Evolutionary conservation across 345 rosid genomes (phyloP), one percentile per base, ranked within the genome.

Genomic region (Erodium maritimum): DNA sequence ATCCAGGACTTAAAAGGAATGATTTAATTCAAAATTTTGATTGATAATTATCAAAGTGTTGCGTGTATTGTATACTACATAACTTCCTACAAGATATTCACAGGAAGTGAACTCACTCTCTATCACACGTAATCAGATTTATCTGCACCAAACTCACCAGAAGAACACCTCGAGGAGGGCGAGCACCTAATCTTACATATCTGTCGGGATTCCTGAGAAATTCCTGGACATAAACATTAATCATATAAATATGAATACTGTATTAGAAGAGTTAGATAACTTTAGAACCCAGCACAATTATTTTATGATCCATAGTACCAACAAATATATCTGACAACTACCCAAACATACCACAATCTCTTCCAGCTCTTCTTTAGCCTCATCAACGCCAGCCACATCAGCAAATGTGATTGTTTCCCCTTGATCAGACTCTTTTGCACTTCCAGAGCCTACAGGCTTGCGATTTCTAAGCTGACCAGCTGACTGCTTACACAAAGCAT

Each of bases 361-460:
- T 78, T 93, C 95, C 23, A 93, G 77, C 79, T 93, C 99, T 74
- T 93, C 99, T 76, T 87, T 93, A 14, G 99, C 99, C 71, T 90
- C 99, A 77, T 93, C 96, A 20, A 89, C 87, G 64, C 97, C 97
- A 24, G 97, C 99, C 68, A 93, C 95, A 63, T 93, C 99, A 59
- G 97, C 88, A 80, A 93, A 93, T 60, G 88, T 85, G 59, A 93
- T 83, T 50, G 75, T 56, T 67, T 83, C 96, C 59, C 90, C 91
- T 64, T 79, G 89, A 20, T 78, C 91, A 24, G 88, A 60, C n/a
- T 63, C 82, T 75, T 85, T 83, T 19, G 80, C 65, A 65, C 84
- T 80, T 61, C 73, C 78, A 52, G 88, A 57, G 63, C 89, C 85
- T 60, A 87, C 80, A 52, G 94, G 63, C 58, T 89, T 89, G 37